Evolutionary conservation across 208 protist species (phyloP).

Genomic region (Wallacemonas rigidus): DNA sequence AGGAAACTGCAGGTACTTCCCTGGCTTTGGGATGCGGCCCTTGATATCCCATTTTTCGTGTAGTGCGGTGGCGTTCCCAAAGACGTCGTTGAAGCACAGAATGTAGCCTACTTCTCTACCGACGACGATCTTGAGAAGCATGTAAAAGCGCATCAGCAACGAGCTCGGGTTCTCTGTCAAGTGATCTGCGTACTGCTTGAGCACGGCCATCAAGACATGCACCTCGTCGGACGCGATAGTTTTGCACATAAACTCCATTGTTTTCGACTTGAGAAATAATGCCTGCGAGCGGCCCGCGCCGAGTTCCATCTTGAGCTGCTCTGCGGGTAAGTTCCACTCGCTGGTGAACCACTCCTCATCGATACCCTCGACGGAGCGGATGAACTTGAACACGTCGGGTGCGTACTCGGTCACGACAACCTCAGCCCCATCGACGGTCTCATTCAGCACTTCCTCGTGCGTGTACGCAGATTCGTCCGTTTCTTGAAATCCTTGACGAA

Average conservation of each 20-base stretch:
- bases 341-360: conserved; percentile 50
- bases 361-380: conserved; percentile 59
- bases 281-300: conserved; percentile 84
- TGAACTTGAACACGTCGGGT: conserved; percentile 66
- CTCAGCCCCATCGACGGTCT: conserved; percentile 21
- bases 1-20: conserved; percentile 68
- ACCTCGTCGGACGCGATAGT: conserved; percentile 78
- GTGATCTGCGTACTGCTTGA: conserved; percentile 59
- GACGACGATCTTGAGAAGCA: conserved; percentile 61
- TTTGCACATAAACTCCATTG: conserved; percentile 83
- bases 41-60: conserved; percentile 92
- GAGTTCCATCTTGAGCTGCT: conserved; percentile 58
- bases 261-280: conserved; percentile 79
- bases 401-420: conserved; percentile 77
- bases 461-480: conserved; percentile 34
- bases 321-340: conserved; percentile 74
- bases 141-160: conserved; percentile 82
- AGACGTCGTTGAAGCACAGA: conserved; percentile 82
- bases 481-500: conserved; percentile 16
- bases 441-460: conserved; percentile 20
- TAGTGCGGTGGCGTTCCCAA: conserved; percentile 43
- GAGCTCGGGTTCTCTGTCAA: conserved; percentile 46
- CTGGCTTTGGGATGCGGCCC: conserved; percentile 81
- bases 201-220: conserved; percentile 52
- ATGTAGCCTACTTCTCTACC: conserved; percentile 63